These are phyloP conservation scores for Erodium chrysanthum DNA, from an alignment of 441 rosid species.

Conservation along the genomic window DNA sequence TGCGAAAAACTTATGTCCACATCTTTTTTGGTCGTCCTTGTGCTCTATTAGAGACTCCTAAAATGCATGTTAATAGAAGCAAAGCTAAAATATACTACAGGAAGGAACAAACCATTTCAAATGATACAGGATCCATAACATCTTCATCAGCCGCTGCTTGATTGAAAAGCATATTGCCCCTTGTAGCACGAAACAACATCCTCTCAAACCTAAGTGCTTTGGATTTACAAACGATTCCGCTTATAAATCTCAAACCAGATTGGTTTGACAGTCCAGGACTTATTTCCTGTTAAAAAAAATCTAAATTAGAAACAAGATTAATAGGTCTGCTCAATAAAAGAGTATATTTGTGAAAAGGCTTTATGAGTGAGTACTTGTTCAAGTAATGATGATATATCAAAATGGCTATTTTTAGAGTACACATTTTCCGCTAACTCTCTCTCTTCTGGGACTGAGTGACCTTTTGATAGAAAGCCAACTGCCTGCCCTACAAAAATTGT, in stretches of 20 bases:
- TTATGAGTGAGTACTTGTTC: constrained; percentile 55
- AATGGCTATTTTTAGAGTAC: constrained; percentile 38
- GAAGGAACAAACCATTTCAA: constrained; percentile 61
- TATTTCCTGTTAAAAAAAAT: constrained; percentile 50
- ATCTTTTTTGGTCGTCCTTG: no score
- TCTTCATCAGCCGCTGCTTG: constrained; percentile 72
- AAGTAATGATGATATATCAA: constrained; percentile 57
- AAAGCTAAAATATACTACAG: constrained; percentile 4
- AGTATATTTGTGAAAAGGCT: constrained; percentile 18
- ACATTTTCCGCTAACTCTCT: constrained; percentile 72
- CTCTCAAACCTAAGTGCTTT: constrained; percentile 82
- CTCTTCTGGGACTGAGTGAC: constrained; percentile 53
- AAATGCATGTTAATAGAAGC: constrained; percentile 5
- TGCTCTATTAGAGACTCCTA: no score
- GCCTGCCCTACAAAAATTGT: constrained; percentile 34
- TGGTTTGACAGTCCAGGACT: constrained; percentile 48
- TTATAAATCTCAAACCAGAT: constrained; percentile 79
- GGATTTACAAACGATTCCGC: constrained; percentile 75
- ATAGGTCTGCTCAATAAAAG: constrained; percentile 15
- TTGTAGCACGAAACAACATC: constrained; percentile 88
- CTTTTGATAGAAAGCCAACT: constrained; percentile 64
- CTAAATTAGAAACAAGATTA: constrained; percentile 16
- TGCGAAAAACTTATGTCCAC: no score
- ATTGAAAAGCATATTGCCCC: constrained; percentile 74
- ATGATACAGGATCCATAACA: constrained; percentile 63